phyloP scores from a whole-genome alignment of 495 filamentous ascomycete species.

The Penicillium canariense region DNA sequence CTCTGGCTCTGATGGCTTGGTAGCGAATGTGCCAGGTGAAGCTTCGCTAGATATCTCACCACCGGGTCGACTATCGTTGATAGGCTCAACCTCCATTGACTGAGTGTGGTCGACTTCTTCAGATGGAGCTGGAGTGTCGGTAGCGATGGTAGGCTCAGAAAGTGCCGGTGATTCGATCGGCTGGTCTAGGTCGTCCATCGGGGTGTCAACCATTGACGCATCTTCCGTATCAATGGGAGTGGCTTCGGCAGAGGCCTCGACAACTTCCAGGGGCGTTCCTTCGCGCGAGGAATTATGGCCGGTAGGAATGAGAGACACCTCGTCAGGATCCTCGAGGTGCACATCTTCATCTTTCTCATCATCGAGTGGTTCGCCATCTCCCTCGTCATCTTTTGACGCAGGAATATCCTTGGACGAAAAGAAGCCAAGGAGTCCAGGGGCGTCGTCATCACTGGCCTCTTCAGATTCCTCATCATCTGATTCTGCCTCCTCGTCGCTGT shows the following conservation, averaged over 20 bases:
- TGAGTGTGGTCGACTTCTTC: slow-evolving; percentile 16
- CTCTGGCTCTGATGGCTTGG: slow-evolving; percentile 66
- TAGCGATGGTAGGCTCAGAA: slow-evolving; percentile 6
- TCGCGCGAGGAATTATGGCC: slow-evolving; percentile 20
- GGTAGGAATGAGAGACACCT: slow-evolving; percentile 50
- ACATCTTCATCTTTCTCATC: slow-evolving; percentile 10
- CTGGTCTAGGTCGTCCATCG: slow-evolving; percentile 8
- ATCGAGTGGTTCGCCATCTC: slow-evolving; percentile 23
- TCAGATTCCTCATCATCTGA: slow-evolving; percentile 41
- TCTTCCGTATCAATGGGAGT: slow-evolving; percentile 15
- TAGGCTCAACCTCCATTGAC: slow-evolving; percentile 10
- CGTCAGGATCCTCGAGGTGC: slow-evolving; percentile 39
- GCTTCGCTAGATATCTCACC: slow-evolving; percentile 43
- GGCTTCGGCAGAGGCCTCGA: slow-evolving; percentile 16
- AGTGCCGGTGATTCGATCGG: slow-evolving; percentile 2
- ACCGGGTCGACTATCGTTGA: slow-evolving; percentile 25
- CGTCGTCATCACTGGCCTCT: slow-evolving; percentile 47
- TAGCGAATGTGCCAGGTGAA: slow-evolving; percentile 61
- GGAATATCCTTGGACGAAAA: slow-evolving; percentile 50
- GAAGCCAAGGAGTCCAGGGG: slow-evolving; percentile 65
- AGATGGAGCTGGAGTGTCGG: background rate
- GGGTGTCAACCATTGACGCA: slow-evolving; percentile 12
- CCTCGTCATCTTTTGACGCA: slow-evolving; percentile 33
- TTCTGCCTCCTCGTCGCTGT: slow-evolving; percentile 58
- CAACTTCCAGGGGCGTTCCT: slow-evolving; percentile 17